Evolutionary conservation across 2,329 filamentous ascomycete species (phyloP).

Genomic region (Lecanoromycetidae sp.): DNA sequence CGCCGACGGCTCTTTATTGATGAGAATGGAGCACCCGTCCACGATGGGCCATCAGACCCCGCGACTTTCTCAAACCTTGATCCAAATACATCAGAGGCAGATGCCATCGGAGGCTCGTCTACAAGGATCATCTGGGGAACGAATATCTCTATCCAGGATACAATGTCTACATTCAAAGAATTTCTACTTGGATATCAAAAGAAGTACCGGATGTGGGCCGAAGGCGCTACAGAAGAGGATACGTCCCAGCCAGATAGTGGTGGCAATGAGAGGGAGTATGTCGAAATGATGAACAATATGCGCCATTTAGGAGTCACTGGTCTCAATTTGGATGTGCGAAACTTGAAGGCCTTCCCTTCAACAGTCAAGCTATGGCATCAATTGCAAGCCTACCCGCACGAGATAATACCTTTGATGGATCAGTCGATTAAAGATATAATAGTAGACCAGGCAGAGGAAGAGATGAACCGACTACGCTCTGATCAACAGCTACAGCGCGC

Average conservation of each 20-base stretch:
- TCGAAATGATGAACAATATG: slow-evolving; percentile 81
- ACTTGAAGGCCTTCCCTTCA: slow-evolving; percentile 83
- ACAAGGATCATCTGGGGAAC: slow-evolving; percentile 91
- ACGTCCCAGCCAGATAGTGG: slow-evolving; percentile 54
- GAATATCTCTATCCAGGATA: slow-evolving; percentile 86
- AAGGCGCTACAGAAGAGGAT: slow-evolving; percentile 69
- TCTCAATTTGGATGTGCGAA: slow-evolving; percentile 76
- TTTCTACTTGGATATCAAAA: slow-evolving; percentile 84
- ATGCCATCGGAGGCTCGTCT: slow-evolving; percentile 69
- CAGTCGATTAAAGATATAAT: slow-evolving; percentile 86
- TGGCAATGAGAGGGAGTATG: slow-evolving; percentile 69
- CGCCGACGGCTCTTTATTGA: slow-evolving; percentile 52
- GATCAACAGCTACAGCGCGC: slow-evolving; percentile 44
- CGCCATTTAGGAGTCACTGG: slow-evolving; percentile 70
- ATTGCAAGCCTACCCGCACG: slow-evolving; percentile 82
- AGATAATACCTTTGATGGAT: slow-evolving; percentile 95
- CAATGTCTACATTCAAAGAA: slow-evolving; percentile 75
- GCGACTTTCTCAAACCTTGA: slow-evolving; percentile 57
- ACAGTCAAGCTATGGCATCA: slow-evolving; percentile 95
- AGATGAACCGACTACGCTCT: slow-evolving; percentile 56
- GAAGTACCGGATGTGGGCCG: slow-evolving; percentile 86
- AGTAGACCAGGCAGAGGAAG: slow-evolving; percentile 72
- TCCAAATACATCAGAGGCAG: slow-evolving; percentile 82
- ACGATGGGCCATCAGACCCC: slow-evolving; percentile 44
- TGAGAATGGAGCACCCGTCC: slow-evolving; percentile 48